Evolutionary conservation across 352 stramenopile species (phyloP), one percentile per base, ranked within the genome.

Genomic region (Globisporangium abappressorium): DNA sequence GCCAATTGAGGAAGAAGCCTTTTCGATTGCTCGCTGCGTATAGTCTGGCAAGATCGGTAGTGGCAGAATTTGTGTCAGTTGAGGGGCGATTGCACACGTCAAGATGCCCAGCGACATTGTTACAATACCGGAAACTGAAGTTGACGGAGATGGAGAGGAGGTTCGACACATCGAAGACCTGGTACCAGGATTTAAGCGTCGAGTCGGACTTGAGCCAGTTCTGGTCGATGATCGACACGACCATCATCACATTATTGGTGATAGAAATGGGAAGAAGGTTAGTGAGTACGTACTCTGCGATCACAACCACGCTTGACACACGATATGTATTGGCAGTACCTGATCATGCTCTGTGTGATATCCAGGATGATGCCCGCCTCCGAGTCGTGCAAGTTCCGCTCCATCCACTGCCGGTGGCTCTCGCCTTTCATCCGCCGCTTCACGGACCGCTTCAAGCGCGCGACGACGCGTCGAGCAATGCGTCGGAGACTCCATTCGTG

Each of bases 301-400:
- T 53, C 38, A 7, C 38, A 20, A 47, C 14, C 15, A 18, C 15
- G 14, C 38, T 47, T 20, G 3, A 14, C 8, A 41, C 9, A 5
- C 18, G 46, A 26, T n/a, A n/a, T n/a, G n/a, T 12, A 5, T 53
- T 8, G 18, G 6, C 20, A 7, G 30, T 62, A 88, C 82, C 79
- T 85, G 22, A 89, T 65, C 11, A 79, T 20, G 34, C 76, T 82
- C 62, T 89, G 80, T 5, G 75, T n/a, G 59, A 91, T 36, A 62
- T 92, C 83, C n/a, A 87, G 64, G 20, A 74, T 59, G 14, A 90
- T 62, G 8, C 83, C 81, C 8, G 80, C 79, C 54, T 89, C 78
- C 5, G 81, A 90, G 67, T 90, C 82, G 36, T 89, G 83, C 41
- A 92, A 33, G 71, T 90, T 92, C 18, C 84, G 75, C 66, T 92